Conservation (phyloP, 257 asterid genomes). For the Echites panduratus region DNA sequence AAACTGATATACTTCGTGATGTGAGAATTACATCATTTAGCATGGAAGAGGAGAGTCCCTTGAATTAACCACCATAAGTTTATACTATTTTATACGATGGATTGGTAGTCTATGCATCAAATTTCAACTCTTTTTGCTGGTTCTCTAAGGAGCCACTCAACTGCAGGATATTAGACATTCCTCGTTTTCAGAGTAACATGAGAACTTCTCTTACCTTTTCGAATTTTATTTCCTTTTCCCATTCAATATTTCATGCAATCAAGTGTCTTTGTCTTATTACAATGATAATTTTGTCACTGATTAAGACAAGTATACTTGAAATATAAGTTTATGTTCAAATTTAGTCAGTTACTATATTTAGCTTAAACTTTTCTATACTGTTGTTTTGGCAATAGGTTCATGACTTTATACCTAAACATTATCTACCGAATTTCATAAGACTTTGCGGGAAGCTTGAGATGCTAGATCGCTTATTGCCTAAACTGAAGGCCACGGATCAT, state of each 20-base stretch:
- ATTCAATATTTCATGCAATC: background rate
- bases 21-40: background rate
- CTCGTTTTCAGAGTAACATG: background rate
- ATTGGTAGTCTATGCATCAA: background rate
- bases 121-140: background rate
- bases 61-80: background rate
- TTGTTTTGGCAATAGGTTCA: constrained; percentile 53
- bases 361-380: background rate
- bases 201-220: background rate
- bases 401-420: constrained; percentile 79
- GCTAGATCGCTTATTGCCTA: constrained; percentile 90
- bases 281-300: background rate
- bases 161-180: background rate
- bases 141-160: background rate
- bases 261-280: background rate
- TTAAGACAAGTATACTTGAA: background rate
- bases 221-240: background rate
- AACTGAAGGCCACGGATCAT: constrained; percentile 96
- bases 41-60: background rate
- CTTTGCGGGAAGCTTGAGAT: constrained; percentile 99
- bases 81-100: background rate
- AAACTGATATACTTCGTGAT: background rate
- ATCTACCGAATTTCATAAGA: constrained; percentile 75
- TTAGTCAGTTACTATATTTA: too few relatives aligned
- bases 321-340: background rate